Evolutionary conservation across 257 asterid genomes (phyloP).

Genomic region (Solanum chilense): DNA sequence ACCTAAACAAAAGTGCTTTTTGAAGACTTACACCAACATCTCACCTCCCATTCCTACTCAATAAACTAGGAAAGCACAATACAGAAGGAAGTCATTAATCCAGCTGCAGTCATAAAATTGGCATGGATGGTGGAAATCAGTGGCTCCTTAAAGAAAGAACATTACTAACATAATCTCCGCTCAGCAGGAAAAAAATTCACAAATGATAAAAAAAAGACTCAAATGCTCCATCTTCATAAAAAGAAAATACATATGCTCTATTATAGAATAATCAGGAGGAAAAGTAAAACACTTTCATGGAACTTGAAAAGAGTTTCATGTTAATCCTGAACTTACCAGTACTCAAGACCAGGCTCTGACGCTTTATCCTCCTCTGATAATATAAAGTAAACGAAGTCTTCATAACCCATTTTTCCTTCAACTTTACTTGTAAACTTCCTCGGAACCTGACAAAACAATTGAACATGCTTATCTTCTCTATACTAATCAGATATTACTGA

Average conservation of each 20-base stretch:
- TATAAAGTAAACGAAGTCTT: slow-evolving; percentile 95
- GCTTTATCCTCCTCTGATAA: slow-evolving; percentile 98
- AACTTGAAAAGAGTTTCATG: background rate
- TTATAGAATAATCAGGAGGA: background rate
- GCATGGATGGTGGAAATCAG: background rate
- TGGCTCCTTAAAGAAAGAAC: background rate
- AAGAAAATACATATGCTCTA: background rate
- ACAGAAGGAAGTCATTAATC: background rate
- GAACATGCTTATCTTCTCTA: background rate
- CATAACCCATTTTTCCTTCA: slow-evolving; percentile 99
- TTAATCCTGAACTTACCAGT: slow-evolving; percentile 48
- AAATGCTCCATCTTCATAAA: background rate
- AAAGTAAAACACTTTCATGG: background rate
- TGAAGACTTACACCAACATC: background rate
- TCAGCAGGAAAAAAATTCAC: background rate
- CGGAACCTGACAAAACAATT: slow-evolving; percentile 49
- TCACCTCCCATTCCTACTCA: background rate
- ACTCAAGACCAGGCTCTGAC: slow-evolving; percentile 97
- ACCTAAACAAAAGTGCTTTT: background rate
- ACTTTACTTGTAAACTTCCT: slow-evolving; percentile 96
- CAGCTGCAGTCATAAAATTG: background rate
- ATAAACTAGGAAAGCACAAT: background rate
- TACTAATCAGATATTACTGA: background rate
- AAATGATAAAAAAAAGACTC: too few species aligned
- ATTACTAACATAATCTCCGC: background rate